phyloP scores from a whole-genome alignment of 306 rosid genomes.

The Echinosophora koreensis region DNA sequence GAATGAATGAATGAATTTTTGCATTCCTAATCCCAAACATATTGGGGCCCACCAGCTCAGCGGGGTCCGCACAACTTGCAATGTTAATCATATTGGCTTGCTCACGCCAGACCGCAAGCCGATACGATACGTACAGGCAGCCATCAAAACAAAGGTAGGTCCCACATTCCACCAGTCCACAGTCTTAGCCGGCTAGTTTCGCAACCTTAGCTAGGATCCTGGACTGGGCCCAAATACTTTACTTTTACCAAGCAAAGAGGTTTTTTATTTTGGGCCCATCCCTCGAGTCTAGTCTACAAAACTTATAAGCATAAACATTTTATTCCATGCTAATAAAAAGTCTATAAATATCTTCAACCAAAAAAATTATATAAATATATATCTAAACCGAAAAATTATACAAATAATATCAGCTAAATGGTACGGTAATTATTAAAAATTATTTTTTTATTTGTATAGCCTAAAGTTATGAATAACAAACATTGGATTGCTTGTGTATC shows the following conservation, averaged over 20 bases:
- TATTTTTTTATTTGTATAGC: background rate
- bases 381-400: background rate
- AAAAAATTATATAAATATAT: background rate
- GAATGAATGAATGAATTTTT: too few relatives aligned
- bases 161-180: conserved; percentile 58
- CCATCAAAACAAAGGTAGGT: conserved; percentile 52
- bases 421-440: conserved; percentile 9
- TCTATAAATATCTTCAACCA: background rate
- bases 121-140: conserved; percentile 54
- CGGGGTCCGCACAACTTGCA: conserved; percentile 53
- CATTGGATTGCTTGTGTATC: too few relatives aligned
- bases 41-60: conserved; percentile 35
- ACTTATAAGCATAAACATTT: background rate
- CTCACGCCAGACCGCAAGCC: conserved; percentile 74
- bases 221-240: too few relatives aligned
- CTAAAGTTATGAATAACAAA: background rate
- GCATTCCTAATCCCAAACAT: background rate
- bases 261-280: background rate
- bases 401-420: background rate
- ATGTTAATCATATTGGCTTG: conserved; percentile 67
- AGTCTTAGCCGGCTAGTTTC: conserved; percentile 35
- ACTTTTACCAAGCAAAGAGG: background rate
- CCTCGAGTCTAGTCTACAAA: background rate
- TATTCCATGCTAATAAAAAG: background rate
- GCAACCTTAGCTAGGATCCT: too few relatives aligned